These are phyloP conservation scores for Plectosphaerella cucumerina DNA, from an alignment of 2,329 filamentous ascomycete species.

Conservation along the genomic window DNA sequence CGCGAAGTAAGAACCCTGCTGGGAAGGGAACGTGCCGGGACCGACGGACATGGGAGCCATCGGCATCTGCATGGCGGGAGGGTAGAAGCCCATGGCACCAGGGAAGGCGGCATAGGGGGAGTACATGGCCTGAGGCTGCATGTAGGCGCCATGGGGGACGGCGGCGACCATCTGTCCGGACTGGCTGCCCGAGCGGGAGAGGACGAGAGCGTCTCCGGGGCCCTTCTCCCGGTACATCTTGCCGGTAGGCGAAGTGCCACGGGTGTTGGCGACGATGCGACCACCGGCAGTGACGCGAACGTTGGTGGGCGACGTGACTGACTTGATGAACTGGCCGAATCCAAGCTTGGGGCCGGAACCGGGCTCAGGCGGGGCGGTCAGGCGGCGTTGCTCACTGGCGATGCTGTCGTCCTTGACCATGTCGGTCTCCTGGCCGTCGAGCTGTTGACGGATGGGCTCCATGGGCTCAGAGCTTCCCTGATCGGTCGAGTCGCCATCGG, in stretches of 20 bases:
- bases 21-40: background rate
- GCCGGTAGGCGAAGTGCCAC: conserved; percentile 44
- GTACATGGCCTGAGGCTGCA: background rate
- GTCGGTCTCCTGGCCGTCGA: conserved; percentile 36
- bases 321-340: conserved; percentile 65
- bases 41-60: background rate
- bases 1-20: background rate
- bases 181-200: background rate
- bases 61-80: background rate
- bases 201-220: conserved; percentile 12
- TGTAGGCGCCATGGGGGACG: background rate
- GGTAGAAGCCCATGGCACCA: background rate
- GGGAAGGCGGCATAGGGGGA: background rate
- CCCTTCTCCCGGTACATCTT: conserved; percentile 44
- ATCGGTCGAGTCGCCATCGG: background rate
- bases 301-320: conserved; percentile 63
- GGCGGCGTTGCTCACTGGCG: conserved; percentile 3
- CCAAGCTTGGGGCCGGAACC: conserved; percentile 57
- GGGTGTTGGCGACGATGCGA: conserved; percentile 61
- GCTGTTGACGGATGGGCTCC: conserved; percentile 18
- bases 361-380: conserved; percentile 49
- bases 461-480: background rate
- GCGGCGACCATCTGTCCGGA: background rate
- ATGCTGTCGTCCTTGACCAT: conserved; percentile 21
- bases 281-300: conserved; percentile 64